Base-by-base conservation (phyloP, 495 filamentous ascomycete genomes). In the Trichoderma erinaceum region DNA sequence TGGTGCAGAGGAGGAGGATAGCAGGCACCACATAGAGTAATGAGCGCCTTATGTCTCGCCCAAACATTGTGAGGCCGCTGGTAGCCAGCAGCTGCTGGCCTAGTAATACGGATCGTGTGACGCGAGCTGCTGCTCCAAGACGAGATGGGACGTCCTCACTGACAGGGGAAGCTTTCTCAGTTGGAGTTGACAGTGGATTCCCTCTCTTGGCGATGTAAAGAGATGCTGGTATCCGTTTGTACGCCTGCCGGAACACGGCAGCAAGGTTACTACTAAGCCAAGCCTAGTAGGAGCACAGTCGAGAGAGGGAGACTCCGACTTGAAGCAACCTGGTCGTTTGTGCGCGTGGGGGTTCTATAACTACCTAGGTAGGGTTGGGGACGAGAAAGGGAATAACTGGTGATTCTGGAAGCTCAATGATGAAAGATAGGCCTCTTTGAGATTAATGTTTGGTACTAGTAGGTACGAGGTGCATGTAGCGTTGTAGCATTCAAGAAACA, bases 11-110 rank as follows among this genome's bases (percentile, higher is more conserved):
- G 27, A 61, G 1, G 23, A 61, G 16, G 56, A 61, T 2, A 32
- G 27, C 25, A 21, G 75, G 74, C 38, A 66, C 69, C 2, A 75
- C 41, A 27, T 78, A 6, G 35, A 80, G 73, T 35, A 66, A 38
- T 29, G 73, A 43, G 13, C 78, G 76, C 68, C 71, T 76, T 7
- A 76, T 56, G 66, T 76, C 77, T 66, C 74, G 68, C 21, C 74
- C 69, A 13, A 78, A 48, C 78, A 80, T 78, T 38, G 67, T 64
- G 41, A n/a, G 29, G 65, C 16, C 25, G 32, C 21, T 48, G 41
- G 23, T 35, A 46, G 41, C 21, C 38, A 65, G 8, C 35, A 38
- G 27, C 56, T 61, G 56, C 56, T 61, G 56, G 56, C 56, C 56
- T 29, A 18, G 2, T 35, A 52, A 41, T 56, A 23, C 25, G 5